phyloP scores from a whole-genome alignment of 106 monocot species.

The Allium cepa region DNA sequence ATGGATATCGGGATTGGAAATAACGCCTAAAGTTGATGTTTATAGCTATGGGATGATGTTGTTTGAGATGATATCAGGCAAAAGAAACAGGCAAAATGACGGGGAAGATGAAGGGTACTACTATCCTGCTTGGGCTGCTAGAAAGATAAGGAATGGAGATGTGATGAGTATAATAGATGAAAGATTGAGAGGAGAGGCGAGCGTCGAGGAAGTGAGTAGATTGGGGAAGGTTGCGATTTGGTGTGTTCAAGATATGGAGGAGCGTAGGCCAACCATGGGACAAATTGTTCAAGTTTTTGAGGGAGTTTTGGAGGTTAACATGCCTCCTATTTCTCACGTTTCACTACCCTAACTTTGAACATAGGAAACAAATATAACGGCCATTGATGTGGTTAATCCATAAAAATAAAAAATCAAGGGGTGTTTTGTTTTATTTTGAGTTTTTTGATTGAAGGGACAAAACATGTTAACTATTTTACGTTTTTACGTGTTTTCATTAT shows the following conservation, averaged over 20 bases:
- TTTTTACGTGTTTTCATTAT: too few species aligned
- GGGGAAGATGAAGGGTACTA: constrained; percentile 7
- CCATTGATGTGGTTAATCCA: too few species aligned
- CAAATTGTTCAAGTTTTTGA: constrained; percentile 20
- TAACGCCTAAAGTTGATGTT: constrained; percentile 43
- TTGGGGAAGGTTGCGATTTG: constrained; percentile 12
- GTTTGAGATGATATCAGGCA: constrained; percentile 44
- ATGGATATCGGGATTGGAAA: constrained; percentile 41
- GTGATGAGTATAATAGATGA: constrained; percentile 10
- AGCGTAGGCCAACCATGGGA: constrained; percentile 18
- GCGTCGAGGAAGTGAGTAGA: not conserved
- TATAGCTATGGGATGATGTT: constrained; percentile 61
- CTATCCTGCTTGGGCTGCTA: constrained; percentile 35
- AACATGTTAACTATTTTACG: too few species aligned
- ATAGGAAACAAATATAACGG: not conserved
- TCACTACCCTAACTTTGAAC: not conserved
- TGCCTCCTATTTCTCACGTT: constrained; percentile 8
- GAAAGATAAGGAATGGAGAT: constrained; percentile 6
- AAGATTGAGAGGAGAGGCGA: constrained; percentile 10
- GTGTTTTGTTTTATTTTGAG: too few species aligned
- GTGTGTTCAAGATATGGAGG: constrained; percentile 22
- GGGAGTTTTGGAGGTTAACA: constrained; percentile 5
- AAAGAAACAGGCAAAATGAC: constrained; percentile 18
- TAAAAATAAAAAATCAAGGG: too few species aligned
- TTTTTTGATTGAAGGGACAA: too few species aligned